phyloP scores from a whole-genome alignment of 768 basidiomycete genomes.

The Calocybe indica region DNA sequence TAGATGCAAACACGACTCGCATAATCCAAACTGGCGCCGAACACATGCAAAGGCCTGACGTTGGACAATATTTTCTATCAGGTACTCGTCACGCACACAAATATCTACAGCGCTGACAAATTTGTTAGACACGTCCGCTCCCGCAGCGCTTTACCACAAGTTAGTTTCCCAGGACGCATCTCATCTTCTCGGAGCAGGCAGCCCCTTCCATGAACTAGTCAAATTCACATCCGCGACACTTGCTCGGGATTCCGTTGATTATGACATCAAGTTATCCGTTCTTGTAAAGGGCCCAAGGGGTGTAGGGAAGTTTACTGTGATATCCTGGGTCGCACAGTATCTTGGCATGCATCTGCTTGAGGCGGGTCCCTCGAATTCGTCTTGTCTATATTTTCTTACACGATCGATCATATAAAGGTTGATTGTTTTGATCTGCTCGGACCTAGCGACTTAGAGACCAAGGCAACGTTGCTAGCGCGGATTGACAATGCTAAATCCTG shows the following conservation, averaged over 20 bases:
- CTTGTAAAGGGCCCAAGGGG: conserved; percentile 78
- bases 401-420: conserved; percentile 40
- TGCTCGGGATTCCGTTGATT: conserved; percentile 48
- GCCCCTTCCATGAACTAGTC: conserved; percentile 41
- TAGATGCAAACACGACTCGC: conserved; percentile 68
- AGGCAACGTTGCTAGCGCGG: conserved; percentile 61
- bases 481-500: conserved; percentile 75
- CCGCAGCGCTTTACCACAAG: conserved; percentile 17
- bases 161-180: conserved; percentile 15
- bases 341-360: conserved; percentile 79
- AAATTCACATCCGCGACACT: conserved; percentile 59
- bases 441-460: conserved; percentile 72
- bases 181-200: conserved; percentile 22
- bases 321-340: conserved; percentile 45
- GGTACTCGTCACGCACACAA: too few relatives aligned
- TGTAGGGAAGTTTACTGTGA: conserved; percentile 71
- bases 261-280: conserved; percentile 62
- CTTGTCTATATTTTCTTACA: background rate
- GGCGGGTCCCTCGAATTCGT: conserved; percentile 30
- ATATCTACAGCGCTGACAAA: too few relatives aligned
- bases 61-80: conserved; percentile 35
- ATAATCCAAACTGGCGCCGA: conserved; percentile 80
- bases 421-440: conserved; percentile 82
- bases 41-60: conserved; percentile 53
- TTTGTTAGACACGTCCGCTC: conserved; percentile 13